Base-by-base conservation (phyloP, 2,329 filamentous ascomycete species). In the Epichloe gansuensis region DNA sequence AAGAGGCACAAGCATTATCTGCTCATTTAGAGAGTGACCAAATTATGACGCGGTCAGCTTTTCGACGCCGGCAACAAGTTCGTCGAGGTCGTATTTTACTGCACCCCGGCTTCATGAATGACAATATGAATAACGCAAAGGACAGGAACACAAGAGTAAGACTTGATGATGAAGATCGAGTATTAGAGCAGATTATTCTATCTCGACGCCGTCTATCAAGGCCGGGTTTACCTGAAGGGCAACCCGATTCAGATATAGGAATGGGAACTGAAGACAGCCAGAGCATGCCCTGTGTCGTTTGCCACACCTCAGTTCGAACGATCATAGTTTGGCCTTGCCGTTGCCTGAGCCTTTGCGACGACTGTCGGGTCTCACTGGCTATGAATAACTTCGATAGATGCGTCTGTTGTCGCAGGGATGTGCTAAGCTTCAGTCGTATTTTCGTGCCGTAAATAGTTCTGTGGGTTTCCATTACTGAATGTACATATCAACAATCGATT, bases 321-420 rank as follows among this genome's bases (percentile, higher is more conserved):
- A 86, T 97, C 55, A 86, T 98, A 51, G 85, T 95, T 2, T 97
- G 93, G 93, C 93, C 93, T 0, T 98, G 93, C 65, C 86, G 93
- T 2, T 98, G 93, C 64, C 75, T 98, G 53, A 91, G 88, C 59
- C 76, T 97, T 12, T 97, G 93, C 64, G 93, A 98, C 66, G 93
- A 97, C 59, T 97, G 93, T 64, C 78, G 93, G 35, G 87, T 97
- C 38, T 91, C 88, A 43, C 75, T 97, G 56, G 93, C 93, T 3
- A 90, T 95, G 82, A 94, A 96, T 66, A 97, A 97, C 66, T 97
- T 95, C 65, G 88, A 90, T 57, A 94, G 88, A 64, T 98, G 93
- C 64, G 90, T 97, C 40, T 97, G 91, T 62, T 97, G 93, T 66
- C 79, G 93, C 49, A 81, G 88, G 52, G 86, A 93, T 60, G 89